Evolutionary conservation across 371 early-diverging fungal species (phyloP).

Genomic region (Mortierella sp.): DNA sequence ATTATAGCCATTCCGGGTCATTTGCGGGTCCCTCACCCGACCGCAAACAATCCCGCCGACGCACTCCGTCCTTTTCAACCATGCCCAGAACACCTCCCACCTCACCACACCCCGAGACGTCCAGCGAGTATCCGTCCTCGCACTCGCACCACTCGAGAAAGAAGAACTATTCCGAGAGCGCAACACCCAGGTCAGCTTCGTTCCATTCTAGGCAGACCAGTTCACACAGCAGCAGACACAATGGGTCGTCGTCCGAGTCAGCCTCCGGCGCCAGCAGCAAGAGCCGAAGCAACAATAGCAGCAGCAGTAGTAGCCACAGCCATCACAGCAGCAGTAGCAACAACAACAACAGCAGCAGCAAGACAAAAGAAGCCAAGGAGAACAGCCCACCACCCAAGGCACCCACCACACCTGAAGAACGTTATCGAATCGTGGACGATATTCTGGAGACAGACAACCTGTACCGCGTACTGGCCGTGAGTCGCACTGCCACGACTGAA

Average conservation of each 20-base stretch:
- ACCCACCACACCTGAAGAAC: conserved; percentile 40
- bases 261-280: not conserved
- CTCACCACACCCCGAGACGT: conserved; percentile 30
- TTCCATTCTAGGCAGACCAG: too few relatives aligned
- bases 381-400: conserved; percentile 14
- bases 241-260: too few relatives aligned
- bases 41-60: conserved; percentile 23
- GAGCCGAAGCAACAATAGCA: conserved; percentile 5
- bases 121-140: conserved; percentile 9
- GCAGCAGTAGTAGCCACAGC: not conserved
- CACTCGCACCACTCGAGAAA: conserved; percentile 34
- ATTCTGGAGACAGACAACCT: conserved; percentile 51
- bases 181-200: not conserved
- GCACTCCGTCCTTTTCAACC: conserved; percentile 39
- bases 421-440: conserved; percentile 46
- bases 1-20: conserved; percentile 25
- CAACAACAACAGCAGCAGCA: conserved; percentile 7
- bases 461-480: conserved; percentile 46
- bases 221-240: too few relatives aligned
- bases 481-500: conserved; percentile 43
- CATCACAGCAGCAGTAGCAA: conserved; percentile 6
- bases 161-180: conserved; percentile 8
- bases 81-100: conserved; percentile 49
- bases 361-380: conserved; percentile 9
- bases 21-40: conserved; percentile 9